Evolutionary conservation across 495 filamentous ascomycete species (phyloP).

Genomic region (Clavariopsis aquatica): DNA sequence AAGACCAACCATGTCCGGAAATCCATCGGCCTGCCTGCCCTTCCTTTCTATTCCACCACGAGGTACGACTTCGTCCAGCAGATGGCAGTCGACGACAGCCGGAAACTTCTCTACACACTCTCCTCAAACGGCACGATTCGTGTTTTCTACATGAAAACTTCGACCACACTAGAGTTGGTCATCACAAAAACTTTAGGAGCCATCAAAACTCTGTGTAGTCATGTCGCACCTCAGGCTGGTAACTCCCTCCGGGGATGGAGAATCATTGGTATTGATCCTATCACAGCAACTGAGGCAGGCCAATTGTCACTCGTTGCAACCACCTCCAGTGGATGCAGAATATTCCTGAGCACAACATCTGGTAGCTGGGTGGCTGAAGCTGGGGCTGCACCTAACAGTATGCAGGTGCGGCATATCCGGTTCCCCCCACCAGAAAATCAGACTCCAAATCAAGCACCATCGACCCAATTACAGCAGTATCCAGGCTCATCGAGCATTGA

Average conservation of each 20-base stretch:
- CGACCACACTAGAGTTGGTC: constrained; percentile 53
- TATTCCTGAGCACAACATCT: constrained; percentile 88
- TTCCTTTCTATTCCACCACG: constrained; percentile 53
- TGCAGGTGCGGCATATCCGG: constrained; percentile 94
- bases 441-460: constrained; percentile 37
- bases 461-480: constrained; percentile 40
- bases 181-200: constrained; percentile 58
- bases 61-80: constrained; percentile 63
- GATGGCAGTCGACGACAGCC: constrained; percentile 83
- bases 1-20: constrained; percentile 84
- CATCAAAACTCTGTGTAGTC: constrained; percentile 69
- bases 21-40: constrained; percentile 68
- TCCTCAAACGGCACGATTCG: constrained; percentile 82
- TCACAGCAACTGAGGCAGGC: constrained; percentile 75
- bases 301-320: constrained; percentile 87
- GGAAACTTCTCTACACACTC: constrained; percentile 85
- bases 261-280: constrained; percentile 82
- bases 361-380: constrained; percentile 64
- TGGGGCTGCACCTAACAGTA: constrained; percentile 77
- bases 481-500: constrained; percentile 45
- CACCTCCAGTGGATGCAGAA: constrained; percentile 84
- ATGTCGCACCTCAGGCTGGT: constrained; percentile 67
- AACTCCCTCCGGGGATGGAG: constrained; percentile 60
- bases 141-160: constrained; percentile 73
- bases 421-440: constrained; percentile 69